Evolutionary conservation across 2,329 filamentous ascomycete species (phyloP).

Genomic region (Waltergamsia citrina): DNA sequence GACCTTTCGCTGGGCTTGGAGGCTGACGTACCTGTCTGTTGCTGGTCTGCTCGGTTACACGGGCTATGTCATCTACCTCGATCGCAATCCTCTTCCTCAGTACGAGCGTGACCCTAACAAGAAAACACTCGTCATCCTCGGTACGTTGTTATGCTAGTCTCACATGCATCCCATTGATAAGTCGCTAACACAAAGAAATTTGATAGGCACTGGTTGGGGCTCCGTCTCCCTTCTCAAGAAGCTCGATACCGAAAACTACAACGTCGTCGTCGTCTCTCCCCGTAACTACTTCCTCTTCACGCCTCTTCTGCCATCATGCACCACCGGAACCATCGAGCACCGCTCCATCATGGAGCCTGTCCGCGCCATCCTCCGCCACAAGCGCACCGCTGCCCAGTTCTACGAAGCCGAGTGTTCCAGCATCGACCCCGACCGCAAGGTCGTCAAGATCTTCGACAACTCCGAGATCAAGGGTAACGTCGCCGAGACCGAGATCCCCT

Average conservation of each 20-base stretch:
- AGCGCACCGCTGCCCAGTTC: conserved; percentile 87
- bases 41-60: conserved; percentile 62
- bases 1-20: conserved; percentile 72
- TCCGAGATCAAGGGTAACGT: conserved; percentile 84
- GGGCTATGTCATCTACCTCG: conserved; percentile 72
- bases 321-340: conserved; percentile 94
- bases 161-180: conserved; percentile 2
- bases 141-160: conserved; percentile 38
- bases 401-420: conserved; percentile 97
- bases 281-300: conserved; percentile 99
- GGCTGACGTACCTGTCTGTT: conserved; percentile 67
- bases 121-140: conserved; percentile 94
- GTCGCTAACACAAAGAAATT: conserved; percentile 12
- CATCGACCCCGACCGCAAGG: conserved; percentile 84
- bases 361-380: conserved; percentile 89
- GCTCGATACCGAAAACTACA: conserved; percentile 98
- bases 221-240: conserved; percentile 96
- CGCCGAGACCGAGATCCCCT: conserved; percentile 79
- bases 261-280: conserved; percentile 93
- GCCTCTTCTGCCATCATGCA: conserved; percentile 92
- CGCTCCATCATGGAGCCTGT: conserved; percentile 99
- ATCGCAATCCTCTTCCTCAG: conserved; percentile 76
- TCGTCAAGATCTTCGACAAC: conserved; percentile 83
- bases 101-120: conserved; percentile 71
- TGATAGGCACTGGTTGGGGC: conserved; percentile 92